Conservation (phyloP, 176 grass and related monocot genomes). For the Musa itinerans region DNA sequence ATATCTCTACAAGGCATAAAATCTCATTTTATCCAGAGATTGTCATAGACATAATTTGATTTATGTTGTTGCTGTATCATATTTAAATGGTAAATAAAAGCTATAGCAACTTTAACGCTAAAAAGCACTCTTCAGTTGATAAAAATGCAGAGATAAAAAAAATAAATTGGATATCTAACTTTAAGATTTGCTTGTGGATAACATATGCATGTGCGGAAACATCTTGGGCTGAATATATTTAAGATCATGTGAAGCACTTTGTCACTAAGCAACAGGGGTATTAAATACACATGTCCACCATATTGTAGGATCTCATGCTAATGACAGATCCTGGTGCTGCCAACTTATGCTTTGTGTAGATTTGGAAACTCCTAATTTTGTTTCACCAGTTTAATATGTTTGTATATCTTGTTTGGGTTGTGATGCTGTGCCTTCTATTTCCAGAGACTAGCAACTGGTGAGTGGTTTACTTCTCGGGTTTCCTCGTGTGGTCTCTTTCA, state of each 20-base stretch:
- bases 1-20: too few relatives aligned
- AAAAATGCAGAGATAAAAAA: neutral
- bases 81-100: neutral
- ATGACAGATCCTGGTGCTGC: neutral
- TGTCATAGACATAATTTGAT: too few relatives aligned
- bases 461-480: conserved; percentile 88
- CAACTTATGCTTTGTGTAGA: neutral
- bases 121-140: neutral
- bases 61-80: neutral
- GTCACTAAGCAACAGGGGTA: neutral
- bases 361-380: neutral
- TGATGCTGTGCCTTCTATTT: conserved; percentile 17
- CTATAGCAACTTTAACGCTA: neutral
- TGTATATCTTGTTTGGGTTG: conserved; percentile 3
- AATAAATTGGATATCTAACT: neutral
- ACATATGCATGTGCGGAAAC: too few relatives aligned
- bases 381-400: neutral
- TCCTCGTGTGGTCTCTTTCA: conserved; percentile 87
- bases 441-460: conserved; percentile 69
- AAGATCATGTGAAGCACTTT: neutral
- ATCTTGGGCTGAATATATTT: neutral
- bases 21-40: too few relatives aligned
- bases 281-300: neutral
- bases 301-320: neutral
- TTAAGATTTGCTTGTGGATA: neutral